These are phyloP conservation scores for Candida insectorum DNA, from an alignment of 805 yeast genomes.

Conservation along the genomic window DNA sequence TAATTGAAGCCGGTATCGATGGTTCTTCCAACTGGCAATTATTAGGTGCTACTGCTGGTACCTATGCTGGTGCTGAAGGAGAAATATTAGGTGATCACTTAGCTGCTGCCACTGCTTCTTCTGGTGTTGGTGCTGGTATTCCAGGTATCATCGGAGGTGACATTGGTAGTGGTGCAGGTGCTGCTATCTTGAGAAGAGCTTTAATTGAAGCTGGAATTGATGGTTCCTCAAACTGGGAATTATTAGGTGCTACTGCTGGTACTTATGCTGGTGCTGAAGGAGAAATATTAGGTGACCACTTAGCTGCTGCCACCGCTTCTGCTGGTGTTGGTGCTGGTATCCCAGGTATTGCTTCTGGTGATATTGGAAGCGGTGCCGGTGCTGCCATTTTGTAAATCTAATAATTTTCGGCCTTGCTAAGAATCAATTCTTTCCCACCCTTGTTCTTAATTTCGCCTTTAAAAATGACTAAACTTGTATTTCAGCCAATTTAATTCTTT, in stretches of 20 bases:
- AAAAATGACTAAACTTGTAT: too few species aligned
- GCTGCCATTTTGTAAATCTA: constrained; percentile 8
- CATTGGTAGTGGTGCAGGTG: constrained; percentile 9
- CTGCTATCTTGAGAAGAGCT: constrained; percentile 13
- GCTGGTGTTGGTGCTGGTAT: constrained; percentile 8
- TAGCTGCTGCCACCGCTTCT: constrained; percentile 14
- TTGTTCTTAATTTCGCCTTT: too few species aligned
- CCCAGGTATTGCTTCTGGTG: constrained; percentile 6
- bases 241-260: constrained; percentile 8
- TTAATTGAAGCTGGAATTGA: constrained; percentile 9
- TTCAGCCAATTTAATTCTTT: too few species aligned
- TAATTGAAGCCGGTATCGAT: constrained; percentile 11
- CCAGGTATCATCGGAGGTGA: constrained; percentile 9
- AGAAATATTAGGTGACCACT: constrained; percentile 14
- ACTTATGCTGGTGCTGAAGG: constrained; percentile 12
- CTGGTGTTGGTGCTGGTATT: constrained; percentile 5
- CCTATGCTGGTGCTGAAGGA: constrained; percentile 12
- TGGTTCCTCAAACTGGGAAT: constrained; percentile 8
- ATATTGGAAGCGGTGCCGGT: constrained; percentile 6
- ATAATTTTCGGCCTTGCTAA: too few species aligned
- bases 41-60: constrained; percentile 8
- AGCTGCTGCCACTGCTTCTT: constrained; percentile 6
- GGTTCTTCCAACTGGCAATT: constrained; percentile 2
- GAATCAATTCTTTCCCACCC: too few species aligned
- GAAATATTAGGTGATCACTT: constrained; percentile 6